Conservation (phyloP, 805 yeast species). For the Wickerhamomyces pijperi region DNA sequence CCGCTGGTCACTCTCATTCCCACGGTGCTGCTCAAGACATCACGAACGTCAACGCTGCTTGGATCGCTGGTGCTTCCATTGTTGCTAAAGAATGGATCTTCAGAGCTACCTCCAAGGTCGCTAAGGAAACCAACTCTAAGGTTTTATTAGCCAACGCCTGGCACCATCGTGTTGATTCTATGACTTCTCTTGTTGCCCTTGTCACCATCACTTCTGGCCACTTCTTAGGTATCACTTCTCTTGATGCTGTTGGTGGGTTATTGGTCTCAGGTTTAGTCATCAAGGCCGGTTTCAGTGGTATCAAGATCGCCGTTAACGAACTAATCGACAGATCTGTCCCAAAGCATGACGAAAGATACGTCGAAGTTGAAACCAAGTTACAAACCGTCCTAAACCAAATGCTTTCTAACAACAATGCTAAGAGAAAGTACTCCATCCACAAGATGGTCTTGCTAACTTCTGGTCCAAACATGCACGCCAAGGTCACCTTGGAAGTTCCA, state of each 20-base stretch:
- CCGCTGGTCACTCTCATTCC: slow-evolving; percentile 24
- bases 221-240: slow-evolving; percentile 64
- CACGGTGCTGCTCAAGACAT: slow-evolving; percentile 23
- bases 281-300: slow-evolving; percentile 74
- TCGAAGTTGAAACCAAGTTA: slow-evolving; percentile 28
- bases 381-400: slow-evolving; percentile 22
- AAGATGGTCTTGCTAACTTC: slow-evolving; percentile 39
- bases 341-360: slow-evolving; percentile 36
- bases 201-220: slow-evolving; percentile 81
- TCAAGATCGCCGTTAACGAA: slow-evolving; percentile 59
- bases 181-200: slow-evolving; percentile 86
- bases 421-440: slow-evolving; percentile 25
- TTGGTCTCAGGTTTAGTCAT: slow-evolving; percentile 74
- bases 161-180: slow-evolving; percentile 94
- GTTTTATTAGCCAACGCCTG: slow-evolving; percentile 95
- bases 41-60: slow-evolving; percentile 83
- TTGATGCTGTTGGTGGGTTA: slow-evolving; percentile 89
- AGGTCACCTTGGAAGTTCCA: slow-evolving; percentile 26
- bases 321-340: slow-evolving; percentile 64
- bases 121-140: slow-evolving; percentile 66
- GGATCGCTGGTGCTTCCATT: slow-evolving; percentile 89
- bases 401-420: slow-evolving; percentile 30
- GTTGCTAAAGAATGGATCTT: slow-evolving; percentile 81
- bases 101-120: slow-evolving; percentile 73
- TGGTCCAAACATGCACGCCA: slow-evolving; percentile 43